phyloP scores from a whole-genome alignment of 169 alveolate species.

The Cryptosporidium felis region DNA sequence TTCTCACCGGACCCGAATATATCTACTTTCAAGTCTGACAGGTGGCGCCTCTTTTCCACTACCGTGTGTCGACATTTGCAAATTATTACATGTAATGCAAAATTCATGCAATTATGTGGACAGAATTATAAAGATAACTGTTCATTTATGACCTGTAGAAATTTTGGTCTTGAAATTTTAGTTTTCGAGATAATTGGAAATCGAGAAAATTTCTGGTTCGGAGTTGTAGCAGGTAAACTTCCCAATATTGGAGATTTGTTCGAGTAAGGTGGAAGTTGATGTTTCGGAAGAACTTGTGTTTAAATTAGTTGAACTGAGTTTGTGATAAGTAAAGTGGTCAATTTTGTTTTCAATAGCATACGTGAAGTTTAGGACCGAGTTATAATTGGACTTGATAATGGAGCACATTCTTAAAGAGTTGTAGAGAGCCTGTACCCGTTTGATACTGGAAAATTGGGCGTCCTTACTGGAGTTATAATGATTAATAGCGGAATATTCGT shows the following conservation, averaged over 20 bases:
- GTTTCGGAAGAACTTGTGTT: not conserved
- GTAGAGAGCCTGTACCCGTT: slow-evolving; percentile 20
- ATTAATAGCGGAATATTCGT: slow-evolving; percentile 44
- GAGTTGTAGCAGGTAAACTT: not conserved
- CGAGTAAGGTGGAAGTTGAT: not conserved
- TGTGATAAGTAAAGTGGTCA: slow-evolving; percentile 11
- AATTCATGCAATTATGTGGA: slow-evolving; percentile 14
- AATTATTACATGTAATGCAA: not conserved
- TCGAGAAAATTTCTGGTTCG: not conserved
- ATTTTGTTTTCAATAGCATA: not conserved
- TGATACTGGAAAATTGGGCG: not conserved
- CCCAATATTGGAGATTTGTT: not conserved
- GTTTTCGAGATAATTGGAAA: not conserved
- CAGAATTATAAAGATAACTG: not conserved
- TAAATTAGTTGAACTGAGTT: not conserved
- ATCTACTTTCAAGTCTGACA: no score
- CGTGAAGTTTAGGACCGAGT: not conserved
- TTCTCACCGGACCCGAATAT: not conserved
- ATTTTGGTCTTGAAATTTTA: no score
- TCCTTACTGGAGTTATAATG: slow-evolving; percentile 1
- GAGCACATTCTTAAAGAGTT: slow-evolving; percentile 17
- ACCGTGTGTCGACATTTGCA: not conserved
- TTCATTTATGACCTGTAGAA: no score
- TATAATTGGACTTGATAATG: not conserved
- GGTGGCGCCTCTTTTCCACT: not conserved